Evolutionary conservation across 164 flowering plant genomes (phyloP).

Genomic region (Stephania cephalantha): DNA sequence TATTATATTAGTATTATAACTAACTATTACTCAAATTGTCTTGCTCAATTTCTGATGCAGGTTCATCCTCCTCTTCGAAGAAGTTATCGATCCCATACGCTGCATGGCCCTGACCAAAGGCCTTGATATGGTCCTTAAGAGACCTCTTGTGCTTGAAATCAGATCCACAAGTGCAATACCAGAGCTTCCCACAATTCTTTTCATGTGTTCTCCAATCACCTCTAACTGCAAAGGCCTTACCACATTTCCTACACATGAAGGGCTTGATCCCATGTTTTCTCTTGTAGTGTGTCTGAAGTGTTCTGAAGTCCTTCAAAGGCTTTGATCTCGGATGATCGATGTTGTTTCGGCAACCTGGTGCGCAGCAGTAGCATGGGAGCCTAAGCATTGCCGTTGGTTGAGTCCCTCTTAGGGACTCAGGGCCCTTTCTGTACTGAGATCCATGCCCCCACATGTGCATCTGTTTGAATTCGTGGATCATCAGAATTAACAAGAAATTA

Average conservation of each 20-base stretch:
- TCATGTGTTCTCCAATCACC: constrained; percentile 94
- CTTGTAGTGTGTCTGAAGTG: constrained; percentile 90
- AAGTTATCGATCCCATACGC: constrained; percentile 51
- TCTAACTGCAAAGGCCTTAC: constrained; percentile 79
- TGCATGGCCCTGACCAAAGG: constrained; percentile 76
- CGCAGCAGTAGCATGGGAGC: constrained; percentile 86
- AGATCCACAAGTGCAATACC: constrained; percentile 88
- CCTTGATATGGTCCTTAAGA: constrained; percentile 77
- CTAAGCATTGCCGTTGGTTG: constrained; percentile 87
- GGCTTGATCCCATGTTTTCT: constrained; percentile 88
- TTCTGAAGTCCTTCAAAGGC: constrained; percentile 79
- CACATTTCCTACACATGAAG: constrained; percentile 79
- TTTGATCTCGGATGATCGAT: constrained; percentile 80
- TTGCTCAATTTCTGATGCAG: constrained; percentile 77
- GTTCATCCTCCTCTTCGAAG: constrained; percentile 69
- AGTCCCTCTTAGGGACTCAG: constrained; percentile 73
- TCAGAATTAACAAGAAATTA: not conserved
- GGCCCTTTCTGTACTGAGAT: constrained; percentile 82
- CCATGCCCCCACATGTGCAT: constrained; percentile 99
- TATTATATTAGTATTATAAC: not conserved
- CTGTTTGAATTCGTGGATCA: constrained; percentile 21
- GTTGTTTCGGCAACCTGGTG: constrained; percentile 81
- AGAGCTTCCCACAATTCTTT: constrained; percentile 91
- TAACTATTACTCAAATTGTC: constrained; percentile 42
- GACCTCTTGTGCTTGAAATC: constrained; percentile 93